Base-by-base conservation (phyloP, 2,329 filamentous ascomycete genomes). In the Venturia nashicola region DNA sequence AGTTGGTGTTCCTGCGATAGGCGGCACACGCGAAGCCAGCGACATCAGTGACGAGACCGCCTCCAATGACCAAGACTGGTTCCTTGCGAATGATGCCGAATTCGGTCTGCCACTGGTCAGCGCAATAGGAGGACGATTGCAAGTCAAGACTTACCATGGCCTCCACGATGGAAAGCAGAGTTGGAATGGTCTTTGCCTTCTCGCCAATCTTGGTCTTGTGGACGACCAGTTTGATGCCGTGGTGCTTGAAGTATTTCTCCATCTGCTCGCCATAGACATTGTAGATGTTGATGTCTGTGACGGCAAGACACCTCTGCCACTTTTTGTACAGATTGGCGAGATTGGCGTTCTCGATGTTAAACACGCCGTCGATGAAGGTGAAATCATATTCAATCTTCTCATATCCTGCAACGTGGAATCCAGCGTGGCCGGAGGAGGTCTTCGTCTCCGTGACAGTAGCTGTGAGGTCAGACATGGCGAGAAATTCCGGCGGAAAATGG, bases 381-480 rank as follows among this genome's bases (percentile, higher is more conserved):
- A 90, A 90, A 74, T 88, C 86, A 72, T 89, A 89, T 70, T 87
- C 83, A 71, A 89, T 89, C 79, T 88, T 89, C 78, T 90, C 87
- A 69, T 88, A 88, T 32, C 87, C 87, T 68, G 85, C 83, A 66
- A 89, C 86, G 68, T 87, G 83, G 75, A 89, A 89, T 44, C 86
- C 87, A 36, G 51, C 27, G 32, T 57, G 51, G 36, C 51, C 51
- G 12, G 51, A 57, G 6, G 51, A n/a, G 66, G 79, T 77, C 68
- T 79, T 75, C 66, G 84, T 89, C 75, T 86, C 82, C 66, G 78
- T 75, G 67, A 89, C 86, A 62, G 80, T 81, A 65, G 86, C 86
- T 70, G 83, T 86, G 72, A 87, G 80, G 72, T 89, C 85, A 71
- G 86, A 89, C 86, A 89, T 89, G 67, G 68, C 76, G 71, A 51